Evolutionary conservation across 495 filamentous ascomycete species (phyloP), one percentile per base, ranked within the genome.

Genomic region (Tuber microsphaerosporum): DNA sequence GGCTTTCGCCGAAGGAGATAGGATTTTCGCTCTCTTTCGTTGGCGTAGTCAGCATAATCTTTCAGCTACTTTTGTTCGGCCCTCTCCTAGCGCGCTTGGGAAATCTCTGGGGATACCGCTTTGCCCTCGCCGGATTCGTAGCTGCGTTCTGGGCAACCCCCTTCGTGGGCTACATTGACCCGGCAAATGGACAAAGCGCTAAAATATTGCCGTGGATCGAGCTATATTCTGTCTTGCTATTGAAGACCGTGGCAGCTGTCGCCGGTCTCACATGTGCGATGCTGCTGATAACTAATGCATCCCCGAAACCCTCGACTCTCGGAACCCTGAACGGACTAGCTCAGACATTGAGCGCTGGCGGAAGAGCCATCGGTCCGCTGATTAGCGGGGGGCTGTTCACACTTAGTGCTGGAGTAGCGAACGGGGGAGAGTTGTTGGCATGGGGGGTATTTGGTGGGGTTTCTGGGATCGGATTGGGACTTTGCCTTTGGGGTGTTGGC

Each of bases 241-340:
- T 98, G 51, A 97, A 97, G 85, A 96, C 93, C 3, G 89, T 97
- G 9, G 91, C 92, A 46, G 88, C 94, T 7, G 93, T 99, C 0
- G 93, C 93, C 14, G 94, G 94, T 0, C 84, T 99, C 73, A 97
- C 96, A 45, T 93, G 92, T 82, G 92, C 93, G 4, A 88, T 99
- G 82, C 86, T 98, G 65, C 83, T 99, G 82, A 91, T 99, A 79
- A 99, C 94, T 39, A 99, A 99, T 81, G 93, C 92, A 2, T 92
- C 93, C 2, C 93, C 92, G 0, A 92, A 93, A 46, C 88, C 97
- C 82, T 90, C 91, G 31, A 93, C 93, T 5, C 87, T 99, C 0
- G 95, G 95, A 17, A 94, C 92, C 1, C 85, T 99, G 43, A 97
- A 98, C 77, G 95, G 95, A 43, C 89, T 99, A 31, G 95, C 95